A percentile compares a stretch with the other conserved stretches of the same genome.
Evolutionary conservation across 192 early-diverging fungal species (phyloP).

Genomic region (Phycomyces blakesleeanus): DNA sequence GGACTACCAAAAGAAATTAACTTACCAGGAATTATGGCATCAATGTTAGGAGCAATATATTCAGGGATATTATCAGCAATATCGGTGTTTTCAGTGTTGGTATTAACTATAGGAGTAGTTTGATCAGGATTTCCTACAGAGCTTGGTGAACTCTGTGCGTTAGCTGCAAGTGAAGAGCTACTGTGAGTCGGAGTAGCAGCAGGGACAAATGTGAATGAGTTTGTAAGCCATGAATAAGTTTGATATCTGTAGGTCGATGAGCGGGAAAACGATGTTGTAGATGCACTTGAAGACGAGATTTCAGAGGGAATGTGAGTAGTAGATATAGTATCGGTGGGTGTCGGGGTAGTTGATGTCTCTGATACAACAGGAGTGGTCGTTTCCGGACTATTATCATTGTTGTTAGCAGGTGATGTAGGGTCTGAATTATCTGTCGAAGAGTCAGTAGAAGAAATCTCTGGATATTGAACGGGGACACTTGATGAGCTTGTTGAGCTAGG

Average conservation of each 20-base stretch:
- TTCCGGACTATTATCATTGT: not conserved
- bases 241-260: slow-evolving; percentile 21
- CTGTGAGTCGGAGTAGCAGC: not conserved
- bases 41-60: slow-evolving; percentile 20
- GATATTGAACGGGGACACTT: too few relatives aligned
- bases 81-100: not conserved
- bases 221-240: slow-evolving; percentile 23
- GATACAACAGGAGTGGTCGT: not conserved
- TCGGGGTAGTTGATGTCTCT: not conserved
- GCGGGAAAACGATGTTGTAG: slow-evolving; percentile 2
- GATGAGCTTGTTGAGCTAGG: not conserved
- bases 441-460: slow-evolving; percentile 2
- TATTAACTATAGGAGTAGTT: not conserved
- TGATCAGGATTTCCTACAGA: not conserved
- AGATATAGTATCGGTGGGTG: not conserved
- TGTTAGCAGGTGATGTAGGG: not conserved
- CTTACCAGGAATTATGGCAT: slow-evolving; percentile 21
- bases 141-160: not conserved
- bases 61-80: slow-evolving; percentile 7
- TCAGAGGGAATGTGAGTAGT: not conserved
- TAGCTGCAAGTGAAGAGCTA: not conserved
- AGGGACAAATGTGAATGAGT: slow-evolving; percentile 16
- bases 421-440: not conserved
- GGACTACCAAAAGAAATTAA: not conserved
- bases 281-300: not conserved